Evolutionary conservation across 495 filamentous ascomycete genomes (phyloP).

Genomic region (Trichodelitschia bisporula): DNA sequence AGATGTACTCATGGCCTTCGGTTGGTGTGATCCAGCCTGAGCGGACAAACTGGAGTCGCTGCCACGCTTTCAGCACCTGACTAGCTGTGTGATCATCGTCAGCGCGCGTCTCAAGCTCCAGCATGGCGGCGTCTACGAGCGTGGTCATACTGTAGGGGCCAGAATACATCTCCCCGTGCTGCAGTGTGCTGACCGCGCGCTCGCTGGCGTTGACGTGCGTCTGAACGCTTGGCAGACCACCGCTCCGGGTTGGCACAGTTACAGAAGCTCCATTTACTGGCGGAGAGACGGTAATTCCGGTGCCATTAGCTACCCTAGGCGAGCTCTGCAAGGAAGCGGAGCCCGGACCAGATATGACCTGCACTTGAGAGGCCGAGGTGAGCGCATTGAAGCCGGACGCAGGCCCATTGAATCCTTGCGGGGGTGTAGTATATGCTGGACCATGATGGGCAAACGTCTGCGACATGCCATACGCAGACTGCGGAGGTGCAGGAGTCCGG

Average conservation of each 20-base stretch:
- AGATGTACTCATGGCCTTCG: slow-evolving; percentile 79
- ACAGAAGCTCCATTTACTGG: no score
- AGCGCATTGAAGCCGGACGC: slow-evolving; percentile 13
- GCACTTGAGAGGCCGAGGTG: no score
- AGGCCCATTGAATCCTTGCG: no score
- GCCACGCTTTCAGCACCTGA: slow-evolving; percentile 67
- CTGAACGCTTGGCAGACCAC: slow-evolving; percentile 9
- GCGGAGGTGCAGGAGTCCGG: slow-evolving; percentile 2
- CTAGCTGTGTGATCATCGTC: slow-evolving; percentile 18
- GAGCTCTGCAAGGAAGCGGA: slow-evolving; percentile 5
- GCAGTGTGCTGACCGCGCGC: slow-evolving; percentile 33
- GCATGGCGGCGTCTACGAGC: slow-evolving; percentile 35
- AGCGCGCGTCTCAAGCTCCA: slow-evolving; percentile 1
- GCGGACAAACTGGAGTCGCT: slow-evolving; percentile 70
- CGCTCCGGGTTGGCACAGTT: slow-evolving; percentile 2
- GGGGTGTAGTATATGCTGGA: no score
- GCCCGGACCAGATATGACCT: no score
- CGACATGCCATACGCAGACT: slow-evolving; percentile 8
- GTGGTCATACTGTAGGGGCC: slow-evolving; percentile 46
- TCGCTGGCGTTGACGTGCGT: slow-evolving; percentile 25
- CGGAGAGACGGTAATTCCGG: no score
- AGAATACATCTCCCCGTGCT: slow-evolving; percentile 36
- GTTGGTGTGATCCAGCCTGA: slow-evolving; percentile 89
- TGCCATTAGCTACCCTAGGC: background rate
- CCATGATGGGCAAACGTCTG: no score